phyloP scores from a whole-genome alignment of 2,329 filamentous ascomycete species.

The Zalaria obscura region DNA sequence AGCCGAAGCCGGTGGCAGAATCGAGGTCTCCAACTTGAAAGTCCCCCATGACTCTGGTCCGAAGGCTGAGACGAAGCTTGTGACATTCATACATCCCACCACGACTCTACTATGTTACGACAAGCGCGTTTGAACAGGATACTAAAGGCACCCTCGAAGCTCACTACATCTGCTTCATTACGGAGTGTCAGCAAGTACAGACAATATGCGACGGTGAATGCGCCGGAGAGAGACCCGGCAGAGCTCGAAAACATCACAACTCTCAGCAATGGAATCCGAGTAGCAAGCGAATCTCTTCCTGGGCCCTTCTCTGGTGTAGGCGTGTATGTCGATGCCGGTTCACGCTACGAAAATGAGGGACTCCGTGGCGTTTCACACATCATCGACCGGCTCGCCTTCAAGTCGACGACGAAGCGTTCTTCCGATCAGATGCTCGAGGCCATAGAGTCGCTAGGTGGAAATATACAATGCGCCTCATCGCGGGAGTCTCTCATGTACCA shows the following conservation, averaged over 20 bases:
- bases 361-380: slow-evolving; percentile 89
- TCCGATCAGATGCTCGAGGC: slow-evolving; percentile 78
- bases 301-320: slow-evolving; percentile 92
- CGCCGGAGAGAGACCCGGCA: slow-evolving; percentile 51
- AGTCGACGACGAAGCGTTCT: slow-evolving; percentile 57
- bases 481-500: slow-evolving; percentile 98
- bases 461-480: slow-evolving; percentile 92
- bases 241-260: slow-evolving; percentile 81
- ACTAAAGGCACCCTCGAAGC: neutral
- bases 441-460: slow-evolving; percentile 79
- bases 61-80: too few species aligned
- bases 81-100: too few species aligned
- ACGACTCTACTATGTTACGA: neutral
- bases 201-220: slow-evolving; percentile 5
- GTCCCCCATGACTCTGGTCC: too few species aligned
- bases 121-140: neutral
- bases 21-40: too few species aligned
- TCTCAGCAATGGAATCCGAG: slow-evolving; percentile 80
- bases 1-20: too few species aligned
- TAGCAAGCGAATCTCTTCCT: slow-evolving; percentile 86
- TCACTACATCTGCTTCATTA: slow-evolving; percentile 4
- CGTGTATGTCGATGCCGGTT: slow-evolving; percentile 90
- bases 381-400: slow-evolving; percentile 90
- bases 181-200: slow-evolving; percentile 3
- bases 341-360: slow-evolving; percentile 76